These are phyloP conservation scores for Phytophthora megakarya DNA, from an alignment of 352 stramenopile species.

Conservation along the genomic window DNA sequence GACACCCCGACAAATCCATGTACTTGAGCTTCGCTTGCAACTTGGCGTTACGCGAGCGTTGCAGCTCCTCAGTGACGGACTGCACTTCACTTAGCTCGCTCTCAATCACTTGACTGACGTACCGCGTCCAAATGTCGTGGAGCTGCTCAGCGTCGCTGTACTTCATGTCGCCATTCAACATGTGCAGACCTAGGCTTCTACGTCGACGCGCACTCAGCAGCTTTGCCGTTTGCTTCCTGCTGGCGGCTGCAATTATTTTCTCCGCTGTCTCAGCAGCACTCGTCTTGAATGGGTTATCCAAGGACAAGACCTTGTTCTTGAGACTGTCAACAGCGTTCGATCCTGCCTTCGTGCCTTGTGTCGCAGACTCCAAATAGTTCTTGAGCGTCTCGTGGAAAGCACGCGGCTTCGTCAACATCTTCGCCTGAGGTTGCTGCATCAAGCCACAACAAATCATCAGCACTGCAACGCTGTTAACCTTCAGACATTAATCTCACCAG, in stretches of 20 bases:
- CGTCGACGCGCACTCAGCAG: slow-evolving; percentile 68
- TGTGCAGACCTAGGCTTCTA: slow-evolving; percentile 55
- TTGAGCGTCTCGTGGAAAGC: slow-evolving; percentile 42
- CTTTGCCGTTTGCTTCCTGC: slow-evolving; percentile 55
- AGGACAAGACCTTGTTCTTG: slow-evolving; percentile 80
- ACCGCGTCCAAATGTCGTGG: slow-evolving; percentile 69
- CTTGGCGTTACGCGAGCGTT: slow-evolving; percentile 29
- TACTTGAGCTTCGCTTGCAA: slow-evolving; percentile 62
- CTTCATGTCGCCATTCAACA: slow-evolving; percentile 55
- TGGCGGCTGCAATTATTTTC: slow-evolving; percentile 32
- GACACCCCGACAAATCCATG: slow-evolving; percentile 73
- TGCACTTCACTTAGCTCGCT: slow-evolving; percentile 43
- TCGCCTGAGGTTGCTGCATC: slow-evolving; percentile 34
- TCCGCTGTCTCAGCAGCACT: slow-evolving; percentile 36
- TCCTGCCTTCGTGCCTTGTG: slow-evolving; percentile 18
- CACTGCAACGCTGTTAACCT: background rate
- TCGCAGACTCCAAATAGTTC: slow-evolving; percentile 49
- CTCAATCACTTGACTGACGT: slow-evolving; percentile 57
- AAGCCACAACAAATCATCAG: slow-evolving; percentile 1
- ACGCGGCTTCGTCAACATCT: slow-evolving; percentile 31
- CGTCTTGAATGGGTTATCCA: slow-evolving; percentile 73
- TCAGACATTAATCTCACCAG: slow-evolving; percentile 49
- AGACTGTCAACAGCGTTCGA: slow-evolving; percentile 51
- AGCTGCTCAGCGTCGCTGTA: slow-evolving; percentile 66
- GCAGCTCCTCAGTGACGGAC: slow-evolving; percentile 18